Evolutionary conservation across 495 filamentous ascomycete genomes (phyloP).

Genomic region (Cladorrhinum samala): DNA sequence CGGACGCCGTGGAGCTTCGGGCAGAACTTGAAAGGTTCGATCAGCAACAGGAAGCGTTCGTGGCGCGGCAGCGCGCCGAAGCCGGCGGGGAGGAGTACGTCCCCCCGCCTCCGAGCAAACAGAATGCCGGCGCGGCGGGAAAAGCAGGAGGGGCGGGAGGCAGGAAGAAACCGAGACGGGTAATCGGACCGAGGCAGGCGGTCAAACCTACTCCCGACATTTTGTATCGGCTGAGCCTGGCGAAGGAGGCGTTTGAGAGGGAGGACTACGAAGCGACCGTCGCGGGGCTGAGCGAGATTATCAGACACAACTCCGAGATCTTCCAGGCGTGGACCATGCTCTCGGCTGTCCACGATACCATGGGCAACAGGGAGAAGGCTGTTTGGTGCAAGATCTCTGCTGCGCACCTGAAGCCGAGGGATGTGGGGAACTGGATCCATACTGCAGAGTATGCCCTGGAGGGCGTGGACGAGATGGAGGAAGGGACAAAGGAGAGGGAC

Average conservation of each 20-base stretch:
- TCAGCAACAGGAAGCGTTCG: constrained; percentile 27
- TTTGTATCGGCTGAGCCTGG: constrained; percentile 62
- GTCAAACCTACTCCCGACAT: constrained; percentile 69
- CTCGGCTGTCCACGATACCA: constrained; percentile 63
- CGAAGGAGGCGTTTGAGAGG: constrained; percentile 63
- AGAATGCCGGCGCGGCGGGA: constrained; percentile 1
- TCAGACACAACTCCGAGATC: constrained; percentile 79
- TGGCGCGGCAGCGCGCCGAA: constrained; percentile 25
- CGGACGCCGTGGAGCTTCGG: constrained; percentile 32
- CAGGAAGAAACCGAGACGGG: constrained; percentile 18
- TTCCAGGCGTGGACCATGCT: constrained; percentile 70
- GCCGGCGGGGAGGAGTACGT: constrained; percentile 10
- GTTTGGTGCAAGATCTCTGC: constrained; percentile 63
- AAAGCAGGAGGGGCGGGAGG: not conserved
- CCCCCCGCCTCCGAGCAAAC: constrained; percentile 3
- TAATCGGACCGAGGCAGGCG: constrained; percentile 62
- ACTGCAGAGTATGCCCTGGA: constrained; percentile 58
- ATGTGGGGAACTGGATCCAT: constrained; percentile 60
- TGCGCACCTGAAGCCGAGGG: constrained; percentile 63
- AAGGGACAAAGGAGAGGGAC: constrained; percentile 37
- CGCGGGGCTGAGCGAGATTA: constrained; percentile 57
- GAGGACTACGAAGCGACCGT: constrained; percentile 59
- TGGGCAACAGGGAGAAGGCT: constrained; percentile 61
- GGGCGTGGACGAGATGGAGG: constrained; percentile 48
- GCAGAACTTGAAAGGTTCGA: constrained; percentile 32